Percentiles rank a stretch among this genome's conserved stretches.
Conservation (phyloP, 371 early-diverging fungal genomes). For the Haplosporangium sp. region DNA sequence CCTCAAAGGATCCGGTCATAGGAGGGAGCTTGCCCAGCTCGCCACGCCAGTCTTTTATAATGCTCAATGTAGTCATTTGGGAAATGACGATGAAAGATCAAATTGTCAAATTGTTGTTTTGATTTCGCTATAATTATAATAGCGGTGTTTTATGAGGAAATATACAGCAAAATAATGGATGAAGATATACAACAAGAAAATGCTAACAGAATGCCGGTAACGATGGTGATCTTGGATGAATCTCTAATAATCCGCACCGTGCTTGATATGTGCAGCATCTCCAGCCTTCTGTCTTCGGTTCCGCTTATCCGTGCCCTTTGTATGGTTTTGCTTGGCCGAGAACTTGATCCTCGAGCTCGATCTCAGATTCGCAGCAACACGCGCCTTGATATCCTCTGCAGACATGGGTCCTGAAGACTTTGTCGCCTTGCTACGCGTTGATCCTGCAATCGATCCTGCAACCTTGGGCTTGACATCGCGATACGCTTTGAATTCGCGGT, state of each 20-base stretch:
- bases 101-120: too few relatives aligned
- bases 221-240: not conserved
- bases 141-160: too few relatives aligned
- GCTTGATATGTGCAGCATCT: slow-evolving; percentile 33
- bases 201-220: too few relatives aligned
- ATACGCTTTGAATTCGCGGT: slow-evolving; percentile 68
- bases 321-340: slow-evolving; percentile 59
- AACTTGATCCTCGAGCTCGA: slow-evolving; percentile 54
- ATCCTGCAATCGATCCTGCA: slow-evolving; percentile 39
- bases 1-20: too few relatives aligned
- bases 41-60: too few relatives aligned
- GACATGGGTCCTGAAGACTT: slow-evolving; percentile 57
- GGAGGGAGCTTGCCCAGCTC: too few relatives aligned
- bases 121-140: too few relatives aligned
- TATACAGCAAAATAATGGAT: too few relatives aligned
- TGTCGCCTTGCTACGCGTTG: slow-evolving; percentile 42
- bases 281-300: slow-evolving; percentile 41
- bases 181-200: too few relatives aligned
- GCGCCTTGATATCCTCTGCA: slow-evolving; percentile 67
- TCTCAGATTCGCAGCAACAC: slow-evolving; percentile 63
- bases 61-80: too few relatives aligned
- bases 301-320: slow-evolving; percentile 70
- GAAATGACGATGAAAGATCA: too few relatives aligned
- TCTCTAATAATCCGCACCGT: slow-evolving; percentile 29
- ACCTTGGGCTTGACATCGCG: slow-evolving; percentile 59